Percentiles rank a stretch among this genome's conserved stretches.
These are phyloP conservation scores for Peniophora sp. DNA, from an alignment of 1,284 basidiomycete species.

Conservation along the genomic window DNA sequence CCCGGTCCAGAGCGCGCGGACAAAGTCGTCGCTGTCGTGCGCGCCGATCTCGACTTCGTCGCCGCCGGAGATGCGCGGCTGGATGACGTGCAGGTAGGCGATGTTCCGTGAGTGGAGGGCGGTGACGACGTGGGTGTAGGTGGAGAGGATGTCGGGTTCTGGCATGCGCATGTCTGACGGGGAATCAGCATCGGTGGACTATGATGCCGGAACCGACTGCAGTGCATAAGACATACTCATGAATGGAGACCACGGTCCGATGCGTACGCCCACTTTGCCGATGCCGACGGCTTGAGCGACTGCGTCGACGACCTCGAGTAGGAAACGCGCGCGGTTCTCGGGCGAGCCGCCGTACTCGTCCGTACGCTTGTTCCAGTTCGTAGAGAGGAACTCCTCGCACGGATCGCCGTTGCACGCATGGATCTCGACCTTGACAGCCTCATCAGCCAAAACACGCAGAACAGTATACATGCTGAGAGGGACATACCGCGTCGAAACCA, in stretches of 20 bases:
- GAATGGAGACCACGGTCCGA: constrained; percentile 13
- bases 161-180: constrained; percentile 18
- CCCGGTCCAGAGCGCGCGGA: constrained; percentile 10
- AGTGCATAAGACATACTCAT: constrained; percentile 1
- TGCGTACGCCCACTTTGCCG: constrained; percentile 36
- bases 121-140: constrained; percentile 29
- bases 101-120: constrained; percentile 31
- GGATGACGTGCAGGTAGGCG: constrained; percentile 54
- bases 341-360: constrained; percentile 26
- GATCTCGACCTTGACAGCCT: constrained; percentile 32
- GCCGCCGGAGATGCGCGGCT: constrained; percentile 27
- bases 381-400: constrained; percentile 14
- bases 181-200: neutral
- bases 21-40: constrained; percentile 10
- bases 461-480: no score
- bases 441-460: no score
- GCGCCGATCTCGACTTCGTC: constrained; percentile 2
- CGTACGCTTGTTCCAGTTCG: constrained; percentile 30
- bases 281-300: constrained; percentile 27
- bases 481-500: constrained; percentile 46
- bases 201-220: neutral
- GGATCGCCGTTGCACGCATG: constrained; percentile 22
- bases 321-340: constrained; percentile 35
- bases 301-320: constrained; percentile 35
- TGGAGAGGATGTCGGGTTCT: constrained; percentile 30